Evolutionary conservation across 23 red algal genomes (phyloP), one percentile per base, ranked within the genome.

Genomic region (Gracilariopsis chorda): DNA sequence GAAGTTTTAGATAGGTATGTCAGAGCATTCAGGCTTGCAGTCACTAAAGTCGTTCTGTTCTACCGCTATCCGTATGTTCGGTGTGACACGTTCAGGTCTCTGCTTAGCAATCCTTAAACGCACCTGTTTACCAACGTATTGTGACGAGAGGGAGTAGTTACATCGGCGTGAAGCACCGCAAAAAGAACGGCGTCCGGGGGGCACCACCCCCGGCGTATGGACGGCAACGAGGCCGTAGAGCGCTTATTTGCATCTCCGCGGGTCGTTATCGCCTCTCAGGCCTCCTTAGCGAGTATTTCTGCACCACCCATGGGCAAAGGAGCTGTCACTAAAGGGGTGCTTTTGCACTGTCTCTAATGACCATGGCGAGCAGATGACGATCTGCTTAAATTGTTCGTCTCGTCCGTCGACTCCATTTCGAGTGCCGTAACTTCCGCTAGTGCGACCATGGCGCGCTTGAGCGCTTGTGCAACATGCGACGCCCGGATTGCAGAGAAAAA

Each of bases 31-130:
- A 20, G 71, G 40, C 9, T 49, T 47, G 12, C 24, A 17, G 17
- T 77, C 71, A 10, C 21, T 55, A 43, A 88, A 88, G 47, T 16
- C 8, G 23, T 73, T 75, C 27, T 72, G 42, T 35, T n/a, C n/a
- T n/a, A n/a, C n/a, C n/a, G n/a, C n/a, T n/a, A n/a, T n/a, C n/a
- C 2, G 21, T 34, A n/a, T n/a, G n/a, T 86, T 86, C 24, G 81
- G 81, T 55, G n/a, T n/a, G 49, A n/a, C 14, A 55, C 49, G 49
- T 16, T 16, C 49, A 55, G n/a, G n/a, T 16, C n/a, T n/a, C n/a
- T 55, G n/a, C n/a, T 14, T 55, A 55, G 49, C 14, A 55, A 16
- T 14, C 14, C 14, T 16, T 55, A 55, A 55, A 14, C 49, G 14
- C 16, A 55, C 49, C n/a, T 14, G 16, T 16, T 16, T 14, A 55